Evolutionary conservation across 2,329 filamentous ascomycete genomes (phyloP).

Genomic region (Pseudocercospora crystallina): DNA sequence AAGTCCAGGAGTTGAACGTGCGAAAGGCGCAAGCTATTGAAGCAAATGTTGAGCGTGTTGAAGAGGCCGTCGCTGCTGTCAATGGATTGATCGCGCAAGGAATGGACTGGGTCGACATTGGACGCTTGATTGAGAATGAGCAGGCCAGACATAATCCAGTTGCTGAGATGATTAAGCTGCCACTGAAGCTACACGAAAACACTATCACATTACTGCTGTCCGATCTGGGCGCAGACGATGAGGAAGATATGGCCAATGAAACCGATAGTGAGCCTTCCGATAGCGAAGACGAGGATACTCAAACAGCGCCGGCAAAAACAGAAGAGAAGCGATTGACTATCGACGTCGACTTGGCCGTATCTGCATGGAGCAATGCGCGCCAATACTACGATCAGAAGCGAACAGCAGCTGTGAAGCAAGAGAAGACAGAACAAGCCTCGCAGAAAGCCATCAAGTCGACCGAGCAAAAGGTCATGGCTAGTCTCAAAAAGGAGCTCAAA

Average conservation of each 20-base stretch:
- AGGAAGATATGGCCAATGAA: conserved; percentile 58
- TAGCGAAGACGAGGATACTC: conserved; percentile 58
- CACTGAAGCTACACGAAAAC: conserved; percentile 87
- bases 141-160: conserved; percentile 79
- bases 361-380: conserved; percentile 84
- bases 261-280: conserved; percentile 66
- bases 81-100: conserved; percentile 89
- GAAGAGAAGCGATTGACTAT: conserved; percentile 60
- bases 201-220: conserved; percentile 76
- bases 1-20: conserved; percentile 77
- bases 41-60: conserved; percentile 84
- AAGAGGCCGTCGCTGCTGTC: conserved; percentile 88
- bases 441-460: conserved; percentile 82
- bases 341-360: conserved; percentile 79
- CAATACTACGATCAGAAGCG: conserved; percentile 92
- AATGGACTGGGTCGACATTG: conserved; percentile 97
- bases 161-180: conserved; percentile 80
- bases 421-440: conserved; percentile 81
- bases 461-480: conserved; percentile 81
- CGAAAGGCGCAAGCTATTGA: conserved; percentile 88
- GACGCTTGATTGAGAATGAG: conserved; percentile 82
- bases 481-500: conserved; percentile 84
- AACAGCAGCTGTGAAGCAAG: conserved; percentile 78
- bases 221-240: conserved; percentile 66
- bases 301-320: conserved; percentile 29